Conservation (phyloP, 1,139 yeast genomes). For the Petasospora rhodanensis region DNA sequence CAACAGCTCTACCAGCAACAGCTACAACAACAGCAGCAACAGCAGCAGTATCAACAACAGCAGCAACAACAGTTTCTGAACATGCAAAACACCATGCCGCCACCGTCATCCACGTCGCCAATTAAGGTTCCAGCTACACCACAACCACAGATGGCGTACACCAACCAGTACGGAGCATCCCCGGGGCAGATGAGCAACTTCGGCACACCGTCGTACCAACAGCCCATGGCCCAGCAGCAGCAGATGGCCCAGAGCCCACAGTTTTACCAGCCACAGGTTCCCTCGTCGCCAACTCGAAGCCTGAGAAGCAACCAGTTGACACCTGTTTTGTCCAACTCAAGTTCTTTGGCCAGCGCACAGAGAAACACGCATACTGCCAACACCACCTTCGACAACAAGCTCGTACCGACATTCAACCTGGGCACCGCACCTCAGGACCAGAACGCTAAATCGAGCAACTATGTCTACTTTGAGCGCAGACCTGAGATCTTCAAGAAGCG, state of each 20-base stretch:
- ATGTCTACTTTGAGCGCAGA: constrained; percentile 78
- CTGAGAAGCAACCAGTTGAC: constrained; percentile 21
- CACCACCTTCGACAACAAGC: constrained; percentile 9
- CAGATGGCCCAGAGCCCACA: constrained; percentile 20
- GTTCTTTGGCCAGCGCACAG: constrained; percentile 20
- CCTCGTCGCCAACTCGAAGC: constrained; percentile 25
- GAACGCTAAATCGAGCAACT: constrained; percentile 30
- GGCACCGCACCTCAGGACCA: constrained; percentile 3
- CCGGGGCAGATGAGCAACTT: constrained; percentile 22
- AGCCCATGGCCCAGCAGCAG: no score
- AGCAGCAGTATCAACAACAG: constrained; percentile 20
- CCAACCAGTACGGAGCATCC: constrained; percentile 17
- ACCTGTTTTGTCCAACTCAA: constrained; percentile 22
- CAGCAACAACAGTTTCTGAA: constrained; percentile 20
- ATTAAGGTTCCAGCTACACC: constrained; percentile 23
- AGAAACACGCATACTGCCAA: constrained; percentile 4
- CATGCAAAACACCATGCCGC: constrained; percentile 27
- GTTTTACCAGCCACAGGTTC: constrained; percentile 24
- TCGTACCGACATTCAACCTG: constrained; percentile 12
- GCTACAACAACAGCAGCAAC: constrained; percentile 23
- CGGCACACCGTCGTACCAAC: no score
- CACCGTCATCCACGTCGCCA: constrained; percentile 20
- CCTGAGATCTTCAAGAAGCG: constrained; percentile 68
- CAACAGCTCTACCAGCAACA: constrained; percentile 23
- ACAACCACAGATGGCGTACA: constrained; percentile 14